Evolutionary conservation across 345 rosid species (phyloP), one percentile per base, ranked within the genome.

Genomic region (Salix koriyanagi): DNA sequence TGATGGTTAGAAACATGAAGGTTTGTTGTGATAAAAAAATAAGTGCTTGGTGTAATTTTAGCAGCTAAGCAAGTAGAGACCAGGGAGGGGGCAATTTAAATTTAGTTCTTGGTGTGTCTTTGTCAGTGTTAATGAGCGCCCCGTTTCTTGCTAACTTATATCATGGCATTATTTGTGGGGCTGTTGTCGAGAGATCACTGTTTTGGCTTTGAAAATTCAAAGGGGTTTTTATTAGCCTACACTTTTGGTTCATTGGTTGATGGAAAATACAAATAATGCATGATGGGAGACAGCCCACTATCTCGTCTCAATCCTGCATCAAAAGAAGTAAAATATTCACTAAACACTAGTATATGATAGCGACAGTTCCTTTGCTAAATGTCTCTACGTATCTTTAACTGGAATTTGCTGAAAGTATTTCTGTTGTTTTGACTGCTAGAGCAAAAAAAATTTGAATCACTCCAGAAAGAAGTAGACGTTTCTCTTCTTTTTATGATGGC

Each of bases 301-400:
- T 54, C 28, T 37, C 30, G 73, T 30, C 74, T 44, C 73, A 60
- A 44, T 61, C 64, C 19, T 67, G 62, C 67, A 56, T 72, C 9
- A 58, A 67, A 56, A 72, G 62, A 58, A 28, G 28, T 19, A 48
- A 5, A 37, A 28, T 18, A 7, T 48, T 7, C 28, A 28, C 21
- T 16, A 32, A 16, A 21, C 13, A 50, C 65, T 75, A 23, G 34
- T 32, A 44, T 70, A 13, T 65, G 64, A 75, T 32, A 48, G 2
- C 25, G 71, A 48, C 71, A 65, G 44, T 66, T 66, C 39, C 26
- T 46, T 75, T 52, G 16, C 41, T 6, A 34, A 28, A 19, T 46
- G 32, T 37, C 48, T 65, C 28, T 28, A 11, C 36, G 3, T 52
- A 52, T 2, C 19, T 23, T 32, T 32, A 7, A 6, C 5, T 52